Evolutionary conservation across 164 flowering plant species (phyloP).

Genomic region (Vitis amurensis): DNA sequence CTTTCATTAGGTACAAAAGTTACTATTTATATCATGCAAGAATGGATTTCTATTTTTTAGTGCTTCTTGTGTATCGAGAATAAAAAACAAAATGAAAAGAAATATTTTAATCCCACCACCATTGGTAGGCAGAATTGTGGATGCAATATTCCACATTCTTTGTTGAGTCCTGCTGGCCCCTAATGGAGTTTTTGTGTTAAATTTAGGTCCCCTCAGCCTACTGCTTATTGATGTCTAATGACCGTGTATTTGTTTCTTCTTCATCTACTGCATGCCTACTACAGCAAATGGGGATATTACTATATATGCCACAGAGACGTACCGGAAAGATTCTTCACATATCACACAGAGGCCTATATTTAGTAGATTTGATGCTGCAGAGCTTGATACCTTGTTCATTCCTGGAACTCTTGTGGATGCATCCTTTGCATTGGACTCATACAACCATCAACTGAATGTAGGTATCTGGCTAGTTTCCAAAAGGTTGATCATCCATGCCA

Average conservation of each 20-base stretch:
- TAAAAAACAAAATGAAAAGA: no score
- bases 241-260: not conserved
- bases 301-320: conserved; percentile 57
- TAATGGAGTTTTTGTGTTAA: no score
- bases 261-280: conserved; percentile 62
- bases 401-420: conserved; percentile 67
- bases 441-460: conserved; percentile 72
- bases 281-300: conserved; percentile 42
- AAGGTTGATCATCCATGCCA: conserved; percentile 37
- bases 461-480: conserved; percentile 72
- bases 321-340: conserved; percentile 59
- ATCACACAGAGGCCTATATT: conserved; percentile 48
- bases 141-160: no score
- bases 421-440: conserved; percentile 63
- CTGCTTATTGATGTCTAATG: no score
- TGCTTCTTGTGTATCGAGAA: no score
- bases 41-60: no score
- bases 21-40: no score
- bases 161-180: no score
- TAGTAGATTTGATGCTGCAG: conserved; percentile 53
- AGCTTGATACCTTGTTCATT: conserved; percentile 51
- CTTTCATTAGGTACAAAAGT: no score
- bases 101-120: no score
- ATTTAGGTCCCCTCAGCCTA: no score
- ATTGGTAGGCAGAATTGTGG: no score